phyloP scores from a whole-genome alignment of 1,139 yeast genomes.

The Meyerozyma smithsonii region DNA sequence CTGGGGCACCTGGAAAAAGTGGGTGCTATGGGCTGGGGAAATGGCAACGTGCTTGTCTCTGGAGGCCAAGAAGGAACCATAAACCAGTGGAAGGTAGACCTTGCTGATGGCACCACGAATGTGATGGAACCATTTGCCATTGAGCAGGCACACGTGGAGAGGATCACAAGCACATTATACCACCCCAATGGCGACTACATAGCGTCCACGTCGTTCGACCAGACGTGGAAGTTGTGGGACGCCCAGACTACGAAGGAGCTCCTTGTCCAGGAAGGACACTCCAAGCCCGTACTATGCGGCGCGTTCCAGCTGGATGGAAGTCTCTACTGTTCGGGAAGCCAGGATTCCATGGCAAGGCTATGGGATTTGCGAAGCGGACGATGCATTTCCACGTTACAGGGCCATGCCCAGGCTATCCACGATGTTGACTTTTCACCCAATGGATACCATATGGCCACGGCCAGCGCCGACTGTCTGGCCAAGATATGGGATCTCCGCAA shows the following conservation, averaged over 20 bases:
- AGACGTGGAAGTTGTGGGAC: conserved; percentile 92
- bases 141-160: conserved; percentile 39
- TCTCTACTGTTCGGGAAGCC: conserved; percentile 70
- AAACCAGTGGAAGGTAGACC: conserved; percentile 36
- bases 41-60: conserved; percentile 28
- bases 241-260: conserved; percentile 29
- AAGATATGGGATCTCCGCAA: conserved; percentile 84
- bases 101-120: conserved; percentile 4
- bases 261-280: conserved; percentile 77
- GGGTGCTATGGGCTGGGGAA: conserved; percentile 66
- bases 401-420: conserved; percentile 72
- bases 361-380: conserved; percentile 90
- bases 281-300: conserved; percentile 63
- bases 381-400: conserved; percentile 51
- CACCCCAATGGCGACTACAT: conserved; percentile 60
- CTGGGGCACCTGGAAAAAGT: conserved; percentile 52
- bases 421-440: conserved; percentile 71
- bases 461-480: conserved; percentile 76
- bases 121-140: conserved; percentile 16
- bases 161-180: conserved; percentile 60
- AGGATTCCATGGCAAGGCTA: conserved; percentile 66
- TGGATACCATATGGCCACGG: conserved; percentile 75
- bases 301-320: conserved; percentile 77
- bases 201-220: conserved; percentile 77
- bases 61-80: conserved; percentile 69